Evolutionary conservation across 73 alveolate genomes (phyloP).

Genomic region (Vitrella brassicaformis): DNA sequence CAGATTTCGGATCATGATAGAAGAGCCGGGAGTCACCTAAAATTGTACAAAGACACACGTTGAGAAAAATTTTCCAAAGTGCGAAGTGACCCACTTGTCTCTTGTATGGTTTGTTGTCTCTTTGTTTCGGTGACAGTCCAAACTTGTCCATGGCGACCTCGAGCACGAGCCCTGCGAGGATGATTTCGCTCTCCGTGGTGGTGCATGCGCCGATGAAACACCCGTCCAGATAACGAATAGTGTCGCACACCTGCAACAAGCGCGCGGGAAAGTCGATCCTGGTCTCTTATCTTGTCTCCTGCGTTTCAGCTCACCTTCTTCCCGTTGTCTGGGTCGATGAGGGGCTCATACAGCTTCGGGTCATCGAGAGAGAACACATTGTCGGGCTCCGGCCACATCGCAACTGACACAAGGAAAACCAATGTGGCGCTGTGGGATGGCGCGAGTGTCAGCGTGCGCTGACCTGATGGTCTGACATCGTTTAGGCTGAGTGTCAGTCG

Average conservation of each 20-base stretch:
- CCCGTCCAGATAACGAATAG: neutral
- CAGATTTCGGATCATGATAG: neutral
- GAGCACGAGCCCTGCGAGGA: neutral
- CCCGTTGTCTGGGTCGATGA: neutral
- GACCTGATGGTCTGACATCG: neutral
- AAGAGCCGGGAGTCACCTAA: neutral
- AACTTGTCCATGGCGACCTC: neutral
- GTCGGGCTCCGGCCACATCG: neutral
- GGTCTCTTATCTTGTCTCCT: too few relatives aligned
- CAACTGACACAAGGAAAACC: too few relatives aligned
- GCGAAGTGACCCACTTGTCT: too few relatives aligned
- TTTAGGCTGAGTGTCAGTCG: neutral
- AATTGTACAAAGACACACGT: too few relatives aligned
- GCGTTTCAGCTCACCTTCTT: neutral
- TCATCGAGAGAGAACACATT: neutral
- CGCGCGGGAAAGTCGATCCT: neutral
- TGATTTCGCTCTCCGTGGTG: neutral
- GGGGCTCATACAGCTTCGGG: neutral
- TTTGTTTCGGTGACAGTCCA: neutral
- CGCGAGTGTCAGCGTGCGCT: too few relatives aligned
- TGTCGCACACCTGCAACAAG: neutral
- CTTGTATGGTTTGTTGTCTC: neutral
- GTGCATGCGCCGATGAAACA: neutral
- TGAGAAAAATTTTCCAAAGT: too few relatives aligned
- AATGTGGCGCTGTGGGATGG: too few relatives aligned